Base-by-base conservation (phyloP, 2,329 filamentous ascomycete genomes). In the Harringtonia aguacate region DNA sequence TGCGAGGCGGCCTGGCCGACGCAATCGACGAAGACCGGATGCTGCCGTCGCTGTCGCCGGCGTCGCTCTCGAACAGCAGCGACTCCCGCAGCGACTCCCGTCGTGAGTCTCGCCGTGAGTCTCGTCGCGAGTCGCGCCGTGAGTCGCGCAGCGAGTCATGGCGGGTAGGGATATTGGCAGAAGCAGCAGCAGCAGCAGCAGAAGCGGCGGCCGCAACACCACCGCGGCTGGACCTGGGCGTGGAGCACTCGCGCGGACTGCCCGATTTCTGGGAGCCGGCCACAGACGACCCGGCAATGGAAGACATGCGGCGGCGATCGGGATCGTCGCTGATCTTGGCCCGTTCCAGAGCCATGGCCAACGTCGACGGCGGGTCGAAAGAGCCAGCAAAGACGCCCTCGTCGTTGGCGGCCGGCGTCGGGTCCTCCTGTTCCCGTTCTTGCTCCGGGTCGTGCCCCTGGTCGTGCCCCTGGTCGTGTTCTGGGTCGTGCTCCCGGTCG, bases 191-290 rank as follows among this genome's bases (percentile, higher is more conserved):
- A 31, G 9, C n/a, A n/a, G n/a, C n/a, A n/a, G n/a, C n/a, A n/a
- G n/a, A n/a, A 8, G 73, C 69, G 5, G 81, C 62, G 15, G 82
- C 64, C 49, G 74, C 77, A 41, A 69, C 56, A 9, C 69, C 66
- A 24, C 76, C 77, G 37, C 76, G 79, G 55, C 90, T 81, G 0
- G 90, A 97, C 50, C 86, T 81, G 12, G 92, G 92, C 4, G 92
- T 98, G 12, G 86, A 85, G 48, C 87, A 92, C 61, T 94, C 89
- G 59, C 81, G 81, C 0, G 92, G 92, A 58, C 92, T 98, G 58
- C 79, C 92, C 4, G 92, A 94, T 50, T 86, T 75, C 1, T 86
- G 90, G 2, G 88, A 94, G 24, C 79, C 78, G 21, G 84, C 68
- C 49, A 81, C 65, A 47, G 84, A 79, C 42, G 81, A 94, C 27